Conservation (phyloP, 805 yeast species). For the Clavispora carvajalis region DNA sequence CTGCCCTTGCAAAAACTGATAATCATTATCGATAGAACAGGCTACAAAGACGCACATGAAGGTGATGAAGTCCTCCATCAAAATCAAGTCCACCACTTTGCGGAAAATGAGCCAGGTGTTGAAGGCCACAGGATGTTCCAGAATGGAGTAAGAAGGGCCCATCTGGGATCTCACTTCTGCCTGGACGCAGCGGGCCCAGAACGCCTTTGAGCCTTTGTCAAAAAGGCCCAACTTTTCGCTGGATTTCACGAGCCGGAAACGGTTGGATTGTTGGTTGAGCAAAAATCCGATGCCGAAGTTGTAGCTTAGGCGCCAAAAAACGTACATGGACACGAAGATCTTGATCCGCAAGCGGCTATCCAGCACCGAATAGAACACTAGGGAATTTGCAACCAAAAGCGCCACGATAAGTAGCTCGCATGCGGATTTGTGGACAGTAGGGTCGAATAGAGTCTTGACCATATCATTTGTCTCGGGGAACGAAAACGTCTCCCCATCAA, state of each 20-base stretch:
- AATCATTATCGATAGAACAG: conserved; percentile 33
- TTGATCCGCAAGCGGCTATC: conserved; percentile 21
- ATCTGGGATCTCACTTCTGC: conserved; percentile 35
- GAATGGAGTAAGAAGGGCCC: conserved; percentile 28
- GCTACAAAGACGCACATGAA: conserved; percentile 61
- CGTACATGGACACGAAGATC: conserved; percentile 50
- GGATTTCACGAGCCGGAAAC: conserved; percentile 48
- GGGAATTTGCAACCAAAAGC: conserved; percentile 25
- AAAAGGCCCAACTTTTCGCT: conserved; percentile 45
- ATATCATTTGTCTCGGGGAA: conserved; percentile 74
- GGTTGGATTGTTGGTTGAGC: conserved; percentile 60
- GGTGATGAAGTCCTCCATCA: conserved; percentile 80
- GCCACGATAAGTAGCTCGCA: conserved; percentile 58
- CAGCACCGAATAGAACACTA: conserved; percentile 26
- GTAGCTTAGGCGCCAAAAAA: conserved; percentile 72
- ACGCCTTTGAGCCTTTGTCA: conserved; percentile 21
- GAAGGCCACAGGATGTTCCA: conserved; percentile 58
- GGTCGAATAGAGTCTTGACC: conserved; percentile 78
- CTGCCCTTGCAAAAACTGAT: conserved; percentile 38
- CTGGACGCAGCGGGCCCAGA: conserved; percentile 34
- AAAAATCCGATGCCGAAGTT: conserved; percentile 77
- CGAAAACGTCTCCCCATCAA: conserved; percentile 38
- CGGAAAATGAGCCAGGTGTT: conserved; percentile 81
- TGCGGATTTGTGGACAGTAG: conserved; percentile 61
- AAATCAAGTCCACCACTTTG: conserved; percentile 71